These are phyloP conservation scores for Gossypium davidsonii DNA, from an alignment of 441 rosid genomes.

Conservation along the genomic window DNA sequence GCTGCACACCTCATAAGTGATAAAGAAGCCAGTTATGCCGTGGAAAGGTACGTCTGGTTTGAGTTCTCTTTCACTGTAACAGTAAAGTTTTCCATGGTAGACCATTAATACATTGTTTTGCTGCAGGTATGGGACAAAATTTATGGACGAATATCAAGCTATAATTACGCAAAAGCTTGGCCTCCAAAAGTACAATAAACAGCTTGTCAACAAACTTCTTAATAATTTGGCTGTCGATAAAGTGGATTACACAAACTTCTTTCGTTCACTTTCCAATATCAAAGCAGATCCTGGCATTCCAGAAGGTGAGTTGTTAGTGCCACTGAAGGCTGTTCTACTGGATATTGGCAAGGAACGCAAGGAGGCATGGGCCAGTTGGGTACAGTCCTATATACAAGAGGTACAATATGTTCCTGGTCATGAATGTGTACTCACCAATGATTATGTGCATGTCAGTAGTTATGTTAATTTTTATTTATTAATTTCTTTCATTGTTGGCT, in stretches of 20 bases:
- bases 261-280: constrained; percentile 69
- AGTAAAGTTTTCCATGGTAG: not conserved
- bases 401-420: constrained; percentile 28
- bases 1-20: constrained; percentile 69
- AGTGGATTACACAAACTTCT: constrained; percentile 95
- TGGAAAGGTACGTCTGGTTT: constrained; percentile 59
- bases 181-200: constrained; percentile 84
- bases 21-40: constrained; percentile 81
- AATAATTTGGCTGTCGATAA: constrained; percentile 95
- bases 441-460: not conserved
- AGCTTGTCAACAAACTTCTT: constrained; percentile 70
- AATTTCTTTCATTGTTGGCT: not conserved
- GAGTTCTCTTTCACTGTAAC: not conserved
- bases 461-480: not conserved
- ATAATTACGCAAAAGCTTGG: constrained; percentile 89
- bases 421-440: not conserved
- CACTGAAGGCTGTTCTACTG: constrained; percentile 78
- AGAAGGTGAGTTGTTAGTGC: constrained; percentile 56
- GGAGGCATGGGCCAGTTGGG: constrained; percentile 91
- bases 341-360: constrained; percentile 94
- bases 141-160: constrained; percentile 95
- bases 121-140: constrained; percentile 77
- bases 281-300: constrained; percentile 65
- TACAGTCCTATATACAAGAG: constrained; percentile 75
- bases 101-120: constrained; percentile 8